Conservation (phyloP, 345 rosid genomes). For the Heritiera littoralis region DNA sequence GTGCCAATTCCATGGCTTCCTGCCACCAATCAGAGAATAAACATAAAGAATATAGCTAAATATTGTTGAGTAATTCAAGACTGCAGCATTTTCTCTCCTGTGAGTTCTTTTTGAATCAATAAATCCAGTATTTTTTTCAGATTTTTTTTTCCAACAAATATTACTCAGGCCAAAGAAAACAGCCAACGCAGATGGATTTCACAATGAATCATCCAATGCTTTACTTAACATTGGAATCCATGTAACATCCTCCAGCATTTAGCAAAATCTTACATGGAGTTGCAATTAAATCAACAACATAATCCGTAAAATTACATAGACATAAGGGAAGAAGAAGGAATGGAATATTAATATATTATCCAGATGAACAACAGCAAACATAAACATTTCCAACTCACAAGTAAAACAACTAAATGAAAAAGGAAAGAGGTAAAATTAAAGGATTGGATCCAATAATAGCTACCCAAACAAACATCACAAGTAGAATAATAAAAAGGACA, state of each 20-base stretch:
- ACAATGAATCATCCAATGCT: neutral
- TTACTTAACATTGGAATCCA: conserved; percentile 11
- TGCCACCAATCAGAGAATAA: conserved; percentile 30
- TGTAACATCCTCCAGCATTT: neutral
- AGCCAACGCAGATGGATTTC: neutral
- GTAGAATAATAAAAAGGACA: conserved; percentile 6
- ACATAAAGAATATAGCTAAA: neutral
- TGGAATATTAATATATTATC: too few species aligned
- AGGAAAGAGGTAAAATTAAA: conserved; percentile 3
- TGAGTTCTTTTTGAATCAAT: too few species aligned
- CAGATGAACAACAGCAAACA: conserved; percentile 14
- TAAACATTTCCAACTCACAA: neutral
- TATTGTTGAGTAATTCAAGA: too few species aligned
- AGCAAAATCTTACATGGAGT: conserved; percentile 4
- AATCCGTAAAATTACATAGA: conserved; percentile 7
- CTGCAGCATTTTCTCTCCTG: too few species aligned
- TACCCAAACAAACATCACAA: conserved; percentile 11
- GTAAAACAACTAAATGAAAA: neutral
- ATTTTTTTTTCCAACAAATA: too few species aligned
- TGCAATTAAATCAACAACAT: neutral
- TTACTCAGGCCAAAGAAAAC: neutral
- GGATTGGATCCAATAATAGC: conserved; percentile 15
- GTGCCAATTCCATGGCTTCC: conserved; percentile 46
- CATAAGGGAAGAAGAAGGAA: neutral
- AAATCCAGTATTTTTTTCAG: too few species aligned